Conservation (phyloP, 192 early-diverging fungal species). For the Backusella macrospora region DNA sequence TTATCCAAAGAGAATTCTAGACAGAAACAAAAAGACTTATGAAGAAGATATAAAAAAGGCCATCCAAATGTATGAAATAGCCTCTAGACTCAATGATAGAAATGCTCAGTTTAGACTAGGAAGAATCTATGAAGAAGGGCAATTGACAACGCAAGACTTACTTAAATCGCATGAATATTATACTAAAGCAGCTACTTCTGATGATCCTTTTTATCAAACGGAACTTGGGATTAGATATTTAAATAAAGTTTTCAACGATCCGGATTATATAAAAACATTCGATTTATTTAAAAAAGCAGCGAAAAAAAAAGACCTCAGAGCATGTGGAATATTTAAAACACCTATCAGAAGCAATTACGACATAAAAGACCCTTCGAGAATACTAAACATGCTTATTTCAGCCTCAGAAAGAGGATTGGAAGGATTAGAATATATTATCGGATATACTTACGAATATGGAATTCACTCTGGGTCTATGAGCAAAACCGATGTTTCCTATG, state of each 20-base stretch:
- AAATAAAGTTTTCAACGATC: background rate
- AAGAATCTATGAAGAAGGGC: background rate
- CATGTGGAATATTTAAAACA: background rate
- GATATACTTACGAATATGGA: no score
- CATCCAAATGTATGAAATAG: background rate
- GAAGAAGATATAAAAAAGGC: no score
- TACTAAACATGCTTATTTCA: background rate
- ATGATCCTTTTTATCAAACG: background rate
- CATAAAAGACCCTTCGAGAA: background rate
- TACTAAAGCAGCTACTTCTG: background rate
- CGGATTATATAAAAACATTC: background rate
- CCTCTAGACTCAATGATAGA: background rate
- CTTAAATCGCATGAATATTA: no score
- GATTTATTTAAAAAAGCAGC: background rate
- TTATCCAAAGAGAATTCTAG: no score
- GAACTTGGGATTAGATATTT: background rate
- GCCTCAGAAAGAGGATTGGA: background rate
- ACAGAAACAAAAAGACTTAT: no score
- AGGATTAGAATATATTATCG: background rate
- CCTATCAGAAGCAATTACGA: background rate
- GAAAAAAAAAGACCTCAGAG: background rate
- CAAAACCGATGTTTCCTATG: no score
- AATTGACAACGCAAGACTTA: no score
- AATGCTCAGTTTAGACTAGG: background rate
- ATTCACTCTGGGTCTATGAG: no score